Percentiles rank a stretch among this genome's conserved stretches.
Evolutionary conservation across 352 stramenopile genomes (phyloP).

Genomic region (Pythium dissimile): DNA sequence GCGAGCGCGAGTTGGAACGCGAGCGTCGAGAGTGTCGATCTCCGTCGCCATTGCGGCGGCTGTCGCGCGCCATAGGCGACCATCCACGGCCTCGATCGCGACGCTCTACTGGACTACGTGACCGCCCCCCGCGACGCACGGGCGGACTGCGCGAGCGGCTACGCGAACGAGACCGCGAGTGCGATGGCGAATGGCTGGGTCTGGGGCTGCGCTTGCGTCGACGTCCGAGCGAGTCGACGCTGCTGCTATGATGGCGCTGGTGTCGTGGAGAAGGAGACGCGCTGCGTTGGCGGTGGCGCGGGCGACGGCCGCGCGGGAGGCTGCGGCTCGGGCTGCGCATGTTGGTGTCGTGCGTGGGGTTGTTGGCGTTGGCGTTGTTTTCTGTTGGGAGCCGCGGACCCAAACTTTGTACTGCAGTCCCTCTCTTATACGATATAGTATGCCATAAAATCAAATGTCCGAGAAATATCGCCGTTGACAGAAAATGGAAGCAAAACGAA

Average conservation of each 20-base stretch:
- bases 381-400: background rate
- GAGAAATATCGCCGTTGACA: too few species aligned
- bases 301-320: slow-evolving; percentile 8
- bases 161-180: background rate
- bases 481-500: too few species aligned
- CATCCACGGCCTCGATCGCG: background rate
- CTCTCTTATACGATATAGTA: background rate
- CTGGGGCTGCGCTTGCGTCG: slow-evolving; percentile 5
- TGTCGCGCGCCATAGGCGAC: background rate
- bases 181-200: background rate
- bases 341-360: background rate
- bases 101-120: too few species aligned
- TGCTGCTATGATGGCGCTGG: slow-evolving; percentile 14
- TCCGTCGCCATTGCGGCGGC: background rate
- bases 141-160: slow-evolving; percentile 7
- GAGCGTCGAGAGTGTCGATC: slow-evolving; percentile 1
- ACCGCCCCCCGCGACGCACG: too few species aligned
- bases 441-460: slow-evolving; percentile 1
- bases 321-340: slow-evolving; percentile 17
- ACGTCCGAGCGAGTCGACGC: slow-evolving; percentile 23
- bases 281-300: background rate
- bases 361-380: background rate
- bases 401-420: background rate
- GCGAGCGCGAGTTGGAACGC: slow-evolving; percentile 13
- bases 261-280: background rate